These are phyloP conservation scores for Balansia obtecta DNA, from an alignment of 2,329 filamentous ascomycete genomes.

Conservation along the genomic window DNA sequence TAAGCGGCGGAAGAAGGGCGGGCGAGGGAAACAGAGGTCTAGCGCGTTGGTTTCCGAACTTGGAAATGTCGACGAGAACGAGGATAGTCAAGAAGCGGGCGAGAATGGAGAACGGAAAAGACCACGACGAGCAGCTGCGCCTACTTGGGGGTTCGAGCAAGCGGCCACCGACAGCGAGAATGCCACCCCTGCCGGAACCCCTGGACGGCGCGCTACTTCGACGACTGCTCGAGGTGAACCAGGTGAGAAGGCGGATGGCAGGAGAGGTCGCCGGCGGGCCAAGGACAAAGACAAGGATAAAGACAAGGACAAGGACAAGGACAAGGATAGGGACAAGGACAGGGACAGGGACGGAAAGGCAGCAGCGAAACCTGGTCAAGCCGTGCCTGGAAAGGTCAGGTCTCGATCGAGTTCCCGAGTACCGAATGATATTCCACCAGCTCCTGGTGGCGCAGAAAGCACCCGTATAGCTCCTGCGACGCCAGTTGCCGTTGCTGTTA, in stretches of 20 bases:
- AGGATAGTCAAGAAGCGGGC: conserved; percentile 42
- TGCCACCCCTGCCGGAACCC: conserved; percentile 44
- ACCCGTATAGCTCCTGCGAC: background rate
- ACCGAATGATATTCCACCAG: conserved; percentile 22
- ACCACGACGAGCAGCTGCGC: conserved; percentile 54
- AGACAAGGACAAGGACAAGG: conserved; percentile 24
- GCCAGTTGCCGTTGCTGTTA: conserved; percentile 1
- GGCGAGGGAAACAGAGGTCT: conserved; percentile 45
- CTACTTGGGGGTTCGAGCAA: conserved; percentile 57
- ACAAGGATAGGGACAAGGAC: conserved; percentile 19
- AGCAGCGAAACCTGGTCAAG: conserved; percentile 25
- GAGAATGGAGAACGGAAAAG: conserved; percentile 49
- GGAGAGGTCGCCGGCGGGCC: conserved; percentile 25
- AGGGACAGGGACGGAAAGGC: conserved; percentile 27
- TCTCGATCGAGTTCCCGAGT: conserved; percentile 42
- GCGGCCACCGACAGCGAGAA: conserved; percentile 46
- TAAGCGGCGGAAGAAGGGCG: conserved; percentile 43
- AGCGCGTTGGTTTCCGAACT: conserved; percentile 56
- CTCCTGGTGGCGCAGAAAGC: background rate
- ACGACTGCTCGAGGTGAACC: conserved; percentile 27
- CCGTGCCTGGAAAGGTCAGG: conserved; percentile 35
- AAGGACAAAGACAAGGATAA: conserved; percentile 24
- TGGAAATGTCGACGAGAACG: conserved; percentile 43
- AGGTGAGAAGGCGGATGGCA: conserved; percentile 32
- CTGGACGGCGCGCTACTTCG: conserved; percentile 35